Evolutionary conservation across 2,329 filamentous ascomycete species (phyloP).

Genomic region (Penicillium sp.): DNA sequence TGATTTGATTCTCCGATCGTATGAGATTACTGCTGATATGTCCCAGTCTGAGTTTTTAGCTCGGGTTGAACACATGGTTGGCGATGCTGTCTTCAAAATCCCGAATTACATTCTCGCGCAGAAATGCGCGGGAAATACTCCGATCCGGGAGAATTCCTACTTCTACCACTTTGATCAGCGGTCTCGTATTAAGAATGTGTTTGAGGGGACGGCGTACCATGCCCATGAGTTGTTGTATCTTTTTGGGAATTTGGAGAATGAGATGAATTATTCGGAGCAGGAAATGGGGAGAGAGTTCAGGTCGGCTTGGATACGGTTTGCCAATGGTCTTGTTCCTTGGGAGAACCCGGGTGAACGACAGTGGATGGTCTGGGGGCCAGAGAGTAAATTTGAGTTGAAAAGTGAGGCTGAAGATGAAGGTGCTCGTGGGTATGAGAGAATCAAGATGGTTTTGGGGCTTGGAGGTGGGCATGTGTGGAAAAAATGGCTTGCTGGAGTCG

Average conservation of each 20-base stretch:
- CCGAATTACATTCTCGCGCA: conserved; percentile 25
- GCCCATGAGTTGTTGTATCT: conserved; percentile 33
- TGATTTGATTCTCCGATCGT: conserved; percentile 23
- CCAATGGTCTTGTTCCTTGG: conserved; percentile 26
- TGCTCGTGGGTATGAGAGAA: conserved; percentile 23
- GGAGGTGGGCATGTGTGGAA: conserved; percentile 23
- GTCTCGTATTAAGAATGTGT: conserved; percentile 25
- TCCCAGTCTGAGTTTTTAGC: conserved; percentile 13
- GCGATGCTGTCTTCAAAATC: conserved; percentile 31
- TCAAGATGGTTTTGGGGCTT: conserved; percentile 23
- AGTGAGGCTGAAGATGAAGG: conserved; percentile 27
- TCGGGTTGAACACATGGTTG: conserved; percentile 30
- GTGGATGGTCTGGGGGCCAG: conserved; percentile 32
- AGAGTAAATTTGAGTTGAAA: conserved; percentile 17
- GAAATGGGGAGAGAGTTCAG: conserved; percentile 26
- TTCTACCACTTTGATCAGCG: conserved; percentile 34
- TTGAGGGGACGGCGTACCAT: conserved; percentile 33
- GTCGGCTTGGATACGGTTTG: conserved; percentile 28
- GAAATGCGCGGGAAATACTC: conserved; percentile 1
- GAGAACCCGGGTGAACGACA: not conserved
- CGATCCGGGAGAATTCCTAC: not conserved
- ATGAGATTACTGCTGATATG: conserved; percentile 19
- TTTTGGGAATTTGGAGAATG: conserved; percentile 27
- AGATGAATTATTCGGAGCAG: conserved; percentile 21
- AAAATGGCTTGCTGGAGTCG: conserved; percentile 24